Base-by-base conservation (phyloP, 2,329 filamentous ascomycete genomes). In the Mycosphaerella arachidis region DNA sequence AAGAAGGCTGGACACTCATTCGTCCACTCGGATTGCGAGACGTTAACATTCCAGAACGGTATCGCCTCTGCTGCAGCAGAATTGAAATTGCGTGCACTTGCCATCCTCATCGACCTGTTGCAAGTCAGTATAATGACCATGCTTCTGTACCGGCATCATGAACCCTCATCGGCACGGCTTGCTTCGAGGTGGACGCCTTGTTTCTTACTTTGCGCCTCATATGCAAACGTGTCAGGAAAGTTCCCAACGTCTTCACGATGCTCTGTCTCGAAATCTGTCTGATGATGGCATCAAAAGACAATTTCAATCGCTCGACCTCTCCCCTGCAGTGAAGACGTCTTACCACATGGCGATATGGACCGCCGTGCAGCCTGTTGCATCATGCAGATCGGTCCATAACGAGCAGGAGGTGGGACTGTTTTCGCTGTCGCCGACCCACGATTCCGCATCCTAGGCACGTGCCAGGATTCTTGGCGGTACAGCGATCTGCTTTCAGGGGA, bases 1-100 rank as follows among this genome's bases (percentile, higher is more conserved):
- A 97, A 83, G 71, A 85, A 94, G 6, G 82, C 80, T 0, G 92
- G 92, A 70, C 92, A 96, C 56, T 86, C 79, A 2, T 75, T 67
- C 0, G 86, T 85, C 72, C 87, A 84, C 63, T 87, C 76, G 29
- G 79, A 72, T 37, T 78, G 75, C 0, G 89, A 85, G 16, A 95
- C 77, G 73, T 96, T 96, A 74, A 89, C 82, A 63, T 93, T 88
- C 92, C 92, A 96, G 78, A 88, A 96, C 0, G 88, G 50, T 6
- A 35, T 18, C 12, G 7, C 18, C 12, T 35, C 50, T 29, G 20
- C 24, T 31, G 35, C 10, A 16, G 10, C 4, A 4, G 35, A 4
- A 37, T 10, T 37, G 8, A 12, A 16, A 37, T 13, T 37, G 10
- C 16, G 10, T 37, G 35, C 35, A 37, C 10, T 16, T 12, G 35